Evolutionary conservation across 495 filamentous ascomycete genomes (phyloP), one percentile per base, ranked within the genome.

Genomic region (Talaromyces thailandensis): DNA sequence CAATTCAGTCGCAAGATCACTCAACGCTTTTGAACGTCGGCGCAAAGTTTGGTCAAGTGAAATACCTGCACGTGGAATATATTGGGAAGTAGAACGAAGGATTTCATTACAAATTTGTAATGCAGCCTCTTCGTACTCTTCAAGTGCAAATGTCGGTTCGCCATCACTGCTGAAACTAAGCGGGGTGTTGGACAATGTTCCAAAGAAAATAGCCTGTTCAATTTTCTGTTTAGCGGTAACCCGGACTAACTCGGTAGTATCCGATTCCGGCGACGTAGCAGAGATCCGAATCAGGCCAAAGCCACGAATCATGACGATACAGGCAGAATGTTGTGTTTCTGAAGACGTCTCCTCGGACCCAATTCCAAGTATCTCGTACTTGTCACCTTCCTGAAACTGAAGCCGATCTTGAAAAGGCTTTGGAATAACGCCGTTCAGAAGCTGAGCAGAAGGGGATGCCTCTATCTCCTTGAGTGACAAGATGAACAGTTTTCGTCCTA

Each of bases 161-260:
- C 82, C 76, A 56, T 82, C 81, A 31, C 84, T 82, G 55, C 84
- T 78, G 63, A 99, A 88, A 64, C 91, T 85, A 29, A 99, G 75
- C 9, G 92, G 87, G 65, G 94, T 96, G 65, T 88, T 83, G 51
- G 82, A 79, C 72, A 91, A 85, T 23, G 83, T 84, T 1, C 93
- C 91, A 70, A 89, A 98, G 75, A 96, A 96, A 3, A 97, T 86
- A 14, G 93, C 93, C 71, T 98, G 93, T 67, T 96, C 92, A 50
- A 99, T 80, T 72, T 93, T 97, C 69, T 85, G 89, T 69, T 89
- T 92, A 7, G 90, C 88, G 1, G 90, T 91, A 21, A 93, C 79
- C 25, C 72, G 71, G 12, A 68, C 66, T 61, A 73, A 71, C 26
- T 51, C 59, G 11, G 26, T 48, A 23, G 37, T 28, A 23, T 79